Base-by-base conservation (phyloP, 176 grass and related monocot genomes). In the Oryza rufipogon region DNA sequence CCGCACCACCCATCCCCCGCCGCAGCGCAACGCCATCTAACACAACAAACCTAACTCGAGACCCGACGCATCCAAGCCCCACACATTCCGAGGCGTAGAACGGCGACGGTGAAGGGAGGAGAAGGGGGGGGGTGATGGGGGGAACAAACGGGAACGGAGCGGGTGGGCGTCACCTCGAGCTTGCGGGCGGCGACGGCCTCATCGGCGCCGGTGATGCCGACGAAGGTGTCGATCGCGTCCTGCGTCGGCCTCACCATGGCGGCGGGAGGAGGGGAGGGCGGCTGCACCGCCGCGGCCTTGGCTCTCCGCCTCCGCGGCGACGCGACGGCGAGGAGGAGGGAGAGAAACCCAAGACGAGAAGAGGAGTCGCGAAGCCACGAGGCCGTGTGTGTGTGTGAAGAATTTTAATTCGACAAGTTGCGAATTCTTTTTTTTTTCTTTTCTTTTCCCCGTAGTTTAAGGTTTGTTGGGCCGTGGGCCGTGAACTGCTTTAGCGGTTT, bases 151-250 rank as follows among this genome's bases (percentile, higher is more conserved):
- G 8, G 41, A 42, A 39, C 6, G 70, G 22, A 15, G 56, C 52
- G 68, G 46, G 56, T 4, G 19, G n/a, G 75, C 32, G 25, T 87
- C 88, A 96, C 97, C 93, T 94, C 77, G 86, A 99, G 97, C 89
- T 84, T 92, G 83, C 84, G 91, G 82, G 85, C 60, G n/a, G 97
- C 93, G 68, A 80, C 80, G 63, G 86, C 78, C 70, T 91, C 90
- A 66, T 89, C 78, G 78, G 91, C 71, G 44, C 91, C 89, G 45
- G 93, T 99, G 88, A 99, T 96, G 87, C 81, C 80, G 34, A 99
- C 72, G 81, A 94, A 99, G 70, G 89, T 92, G 23, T 91, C 93
- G 90, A 99, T 96, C 91, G 87, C 84, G 38, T 99, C 93, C 87
- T 76, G 91, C 46, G 89, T 10, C 14, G 91, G 86, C 9, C 63